A percentile compares a stretch with the other conserved stretches of the same genome.
These are phyloP conservation scores for Lachnellula hyalina DNA, from an alignment of 2,329 filamentous ascomycete species.

Conservation along the genomic window DNA sequence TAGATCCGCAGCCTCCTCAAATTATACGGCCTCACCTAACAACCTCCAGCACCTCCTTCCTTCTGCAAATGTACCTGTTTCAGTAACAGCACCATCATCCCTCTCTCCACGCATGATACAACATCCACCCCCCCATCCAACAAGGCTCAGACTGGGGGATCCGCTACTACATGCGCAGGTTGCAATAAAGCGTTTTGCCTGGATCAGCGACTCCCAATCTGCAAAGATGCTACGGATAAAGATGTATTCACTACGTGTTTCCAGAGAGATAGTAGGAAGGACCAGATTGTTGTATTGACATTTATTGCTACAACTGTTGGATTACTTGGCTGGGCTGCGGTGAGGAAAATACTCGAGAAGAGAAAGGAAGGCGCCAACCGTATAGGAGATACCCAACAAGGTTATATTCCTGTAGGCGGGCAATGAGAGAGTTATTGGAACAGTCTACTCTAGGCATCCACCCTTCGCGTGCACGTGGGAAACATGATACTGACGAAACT, in stretches of 20 bases:
- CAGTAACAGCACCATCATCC: constrained; percentile 63
- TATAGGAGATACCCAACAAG: constrained; percentile 19
- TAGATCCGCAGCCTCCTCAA: background rate
- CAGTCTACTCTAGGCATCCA: no score
- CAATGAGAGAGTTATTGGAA: constrained; percentile 4
- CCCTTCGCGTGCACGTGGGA: no score
- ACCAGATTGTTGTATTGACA: constrained; percentile 60
- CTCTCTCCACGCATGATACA: constrained; percentile 38
- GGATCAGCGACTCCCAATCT: constrained; percentile 54
- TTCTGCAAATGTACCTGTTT: constrained; percentile 70
- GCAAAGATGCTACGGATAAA: constrained; percentile 55
- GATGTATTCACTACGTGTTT: constrained; percentile 60
- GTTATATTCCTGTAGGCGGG: constrained; percentile 23
- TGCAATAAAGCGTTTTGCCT: constrained; percentile 64
- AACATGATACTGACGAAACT: no score
- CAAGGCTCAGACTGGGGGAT: constrained; percentile 28
- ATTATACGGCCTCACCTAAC: constrained; percentile 19
- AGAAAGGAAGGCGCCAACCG: constrained; percentile 28
- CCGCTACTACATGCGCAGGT: constrained; percentile 48
- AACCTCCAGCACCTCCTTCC: constrained; percentile 49
- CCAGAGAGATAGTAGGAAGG: constrained; percentile 62
- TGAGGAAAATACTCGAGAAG: constrained; percentile 43
- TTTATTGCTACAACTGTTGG: constrained; percentile 56
- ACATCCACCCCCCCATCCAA: constrained; percentile 13
- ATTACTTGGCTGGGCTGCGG: constrained; percentile 54